Percentiles rank a stretch among this genome's conserved stretches.
These are phyloP conservation scores for Yamadazyma membranifaciens DNA, from an alignment of 1,139 yeast genomes.

Conservation along the genomic window DNA sequence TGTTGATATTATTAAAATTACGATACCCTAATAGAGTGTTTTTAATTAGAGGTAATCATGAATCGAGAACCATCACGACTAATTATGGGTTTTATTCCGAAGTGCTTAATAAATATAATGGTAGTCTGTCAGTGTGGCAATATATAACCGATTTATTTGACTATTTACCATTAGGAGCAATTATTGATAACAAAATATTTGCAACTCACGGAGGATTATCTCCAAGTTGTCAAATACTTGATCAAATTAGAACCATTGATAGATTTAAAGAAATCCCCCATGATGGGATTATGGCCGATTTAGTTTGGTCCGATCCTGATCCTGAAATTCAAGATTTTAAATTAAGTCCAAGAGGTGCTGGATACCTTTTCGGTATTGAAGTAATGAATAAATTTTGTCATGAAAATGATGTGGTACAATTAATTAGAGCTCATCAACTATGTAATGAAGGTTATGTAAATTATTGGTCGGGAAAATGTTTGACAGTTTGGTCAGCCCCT, in stretches of 20 bases:
- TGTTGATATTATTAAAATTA: slow-evolving; percentile 78
- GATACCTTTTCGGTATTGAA: slow-evolving; percentile 91
- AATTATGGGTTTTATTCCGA: slow-evolving; percentile 96
- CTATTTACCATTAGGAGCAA: slow-evolving; percentile 84
- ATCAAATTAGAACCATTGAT: slow-evolving; percentile 86
- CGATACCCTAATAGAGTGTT: slow-evolving; percentile 83
- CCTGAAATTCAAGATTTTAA: slow-evolving; percentile 81
- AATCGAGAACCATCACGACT: slow-evolving; percentile 92
- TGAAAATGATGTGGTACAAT: slow-evolving; percentile 74
- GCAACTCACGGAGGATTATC: slow-evolving; percentile 97
- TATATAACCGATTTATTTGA: slow-evolving; percentile 92
- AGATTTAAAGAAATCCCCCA: slow-evolving; percentile 94
- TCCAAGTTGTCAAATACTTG: slow-evolving; percentile 91
- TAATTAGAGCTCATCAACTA: slow-evolving; percentile 91
- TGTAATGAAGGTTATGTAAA: slow-evolving; percentile 96
- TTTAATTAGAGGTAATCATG: slow-evolving; percentile 91
- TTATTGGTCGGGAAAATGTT: slow-evolving; percentile 83
- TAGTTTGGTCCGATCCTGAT: slow-evolving; percentile 99
- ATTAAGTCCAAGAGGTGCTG: slow-evolving; percentile 94
- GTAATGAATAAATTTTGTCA: slow-evolving; percentile 84
- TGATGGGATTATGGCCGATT: slow-evolving; percentile 98
- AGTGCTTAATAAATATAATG: slow-evolving; percentile 81
- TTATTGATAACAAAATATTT: slow-evolving; percentile 89
- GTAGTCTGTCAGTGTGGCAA: slow-evolving; percentile 79
- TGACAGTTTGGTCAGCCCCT: slow-evolving; percentile 99